These are phyloP conservation scores for Heritiera fomes DNA, from an alignment of 345 rosid species.

Conservation along the genomic window DNA sequence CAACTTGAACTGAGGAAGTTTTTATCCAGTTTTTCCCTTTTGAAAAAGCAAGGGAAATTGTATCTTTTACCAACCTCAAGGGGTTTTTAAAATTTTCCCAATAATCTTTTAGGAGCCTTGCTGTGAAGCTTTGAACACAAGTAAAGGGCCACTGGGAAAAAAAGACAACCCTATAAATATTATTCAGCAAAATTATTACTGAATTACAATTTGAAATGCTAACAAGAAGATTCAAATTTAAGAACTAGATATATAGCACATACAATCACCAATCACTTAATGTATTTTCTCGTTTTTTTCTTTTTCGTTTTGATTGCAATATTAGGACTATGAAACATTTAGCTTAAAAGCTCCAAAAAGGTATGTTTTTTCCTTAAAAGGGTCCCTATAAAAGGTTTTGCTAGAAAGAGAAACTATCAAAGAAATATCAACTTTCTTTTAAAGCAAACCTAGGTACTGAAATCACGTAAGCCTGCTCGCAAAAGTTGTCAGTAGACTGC, in stretches of 20 bases:
- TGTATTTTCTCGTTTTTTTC: too few relatives aligned
- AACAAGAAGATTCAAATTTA: too few relatives aligned
- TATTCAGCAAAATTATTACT: neutral
- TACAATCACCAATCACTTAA: too few relatives aligned
- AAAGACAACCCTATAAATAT: neutral
- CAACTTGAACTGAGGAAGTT: too few relatives aligned
- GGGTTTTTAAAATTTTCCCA: neutral
- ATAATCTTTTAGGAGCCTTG: neutral
- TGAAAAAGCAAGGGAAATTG: neutral
- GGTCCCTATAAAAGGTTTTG: neutral
- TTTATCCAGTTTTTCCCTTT: too few relatives aligned
- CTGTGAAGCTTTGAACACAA: slow-evolving; percentile 2
- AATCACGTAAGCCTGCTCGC: neutral
- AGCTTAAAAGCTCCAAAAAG: neutral
- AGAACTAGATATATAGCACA: neutral
- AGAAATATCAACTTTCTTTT: neutral
- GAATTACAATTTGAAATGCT: neutral
- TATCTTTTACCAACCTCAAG: neutral
- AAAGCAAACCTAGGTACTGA: neutral
- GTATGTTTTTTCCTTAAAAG: neutral
- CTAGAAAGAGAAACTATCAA: neutral
- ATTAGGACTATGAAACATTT: too few relatives aligned
- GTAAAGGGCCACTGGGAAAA: neutral
- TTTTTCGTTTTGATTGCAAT: too few relatives aligned
- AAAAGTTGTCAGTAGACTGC: neutral